These are phyloP conservation scores for Paxillus involutus DNA, from an alignment of 768 basidiomycete species.

Conservation along the genomic window DNA sequence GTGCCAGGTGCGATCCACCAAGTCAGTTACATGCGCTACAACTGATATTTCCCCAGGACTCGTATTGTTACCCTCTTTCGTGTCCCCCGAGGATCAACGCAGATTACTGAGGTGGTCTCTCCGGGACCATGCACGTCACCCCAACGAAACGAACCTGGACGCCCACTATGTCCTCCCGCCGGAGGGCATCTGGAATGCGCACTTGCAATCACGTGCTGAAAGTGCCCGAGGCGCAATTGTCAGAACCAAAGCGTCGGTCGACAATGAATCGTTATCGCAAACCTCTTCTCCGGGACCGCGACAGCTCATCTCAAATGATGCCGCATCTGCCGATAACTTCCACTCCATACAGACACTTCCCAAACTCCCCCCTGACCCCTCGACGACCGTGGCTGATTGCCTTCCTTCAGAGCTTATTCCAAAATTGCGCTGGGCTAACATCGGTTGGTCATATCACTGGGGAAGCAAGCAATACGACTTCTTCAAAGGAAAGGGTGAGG, in stretches of 20 bases:
- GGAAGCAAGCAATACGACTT: slow-evolving; percentile 95
- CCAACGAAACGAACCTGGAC: slow-evolving; percentile 90
- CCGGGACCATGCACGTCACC: slow-evolving; percentile 66
- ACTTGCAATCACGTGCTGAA: slow-evolving; percentile 35
- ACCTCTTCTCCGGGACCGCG: slow-evolving; percentile 50
- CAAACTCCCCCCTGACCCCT: slow-evolving; percentile 66
- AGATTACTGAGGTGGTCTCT: slow-evolving; percentile 73
- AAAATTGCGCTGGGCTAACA: slow-evolving; percentile 93
- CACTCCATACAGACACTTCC: slow-evolving; percentile 49
- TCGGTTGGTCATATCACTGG: slow-evolving; percentile 98
- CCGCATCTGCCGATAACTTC: slow-evolving; percentile 61
- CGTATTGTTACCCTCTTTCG: slow-evolving; percentile 76
- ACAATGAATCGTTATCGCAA: slow-evolving; percentile 2
- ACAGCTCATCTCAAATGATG: slow-evolving; percentile 68
- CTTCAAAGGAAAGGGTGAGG: slow-evolving; percentile 59
- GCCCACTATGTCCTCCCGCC: slow-evolving; percentile 78
- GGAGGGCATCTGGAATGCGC: slow-evolving; percentile 76
- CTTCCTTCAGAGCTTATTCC: slow-evolving; percentile 57
- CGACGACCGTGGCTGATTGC: slow-evolving; percentile 51
- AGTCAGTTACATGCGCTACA: background rate
- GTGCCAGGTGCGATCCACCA: slow-evolving; percentile 41
- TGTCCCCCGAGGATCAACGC: slow-evolving; percentile 63
- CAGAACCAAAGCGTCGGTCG: slow-evolving; percentile 37
- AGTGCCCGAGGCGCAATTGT: slow-evolving; percentile 39
- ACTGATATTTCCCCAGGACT: slow-evolving; percentile 58